phyloP scores from a whole-genome alignment of 2,329 filamentous ascomycete genomes.

The Hypoxylon sp. region DNA sequence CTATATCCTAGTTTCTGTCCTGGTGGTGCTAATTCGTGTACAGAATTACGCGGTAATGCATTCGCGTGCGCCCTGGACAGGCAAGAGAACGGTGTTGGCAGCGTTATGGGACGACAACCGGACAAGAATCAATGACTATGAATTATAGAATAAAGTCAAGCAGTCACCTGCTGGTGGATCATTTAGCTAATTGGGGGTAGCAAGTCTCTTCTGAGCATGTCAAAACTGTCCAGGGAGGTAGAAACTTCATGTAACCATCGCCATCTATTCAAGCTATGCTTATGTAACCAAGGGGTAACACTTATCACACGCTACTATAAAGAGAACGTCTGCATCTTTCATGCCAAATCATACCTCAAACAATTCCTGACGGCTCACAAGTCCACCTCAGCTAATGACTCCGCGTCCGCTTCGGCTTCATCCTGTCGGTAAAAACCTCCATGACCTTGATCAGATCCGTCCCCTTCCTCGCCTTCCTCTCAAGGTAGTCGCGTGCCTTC shows the following conservation, averaged over 20 bases:
- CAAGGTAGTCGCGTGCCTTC: slow-evolving; percentile 2
- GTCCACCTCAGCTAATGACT: background rate
- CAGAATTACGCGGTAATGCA: too few relatives aligned
- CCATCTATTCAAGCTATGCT: too few relatives aligned
- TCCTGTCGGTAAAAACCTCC: background rate
- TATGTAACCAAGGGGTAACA: too few relatives aligned
- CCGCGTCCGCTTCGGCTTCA: background rate
- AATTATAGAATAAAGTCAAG: background rate
- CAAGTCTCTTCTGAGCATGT: too few relatives aligned
- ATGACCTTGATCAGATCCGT: background rate
- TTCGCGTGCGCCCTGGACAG: slow-evolving; percentile 48
- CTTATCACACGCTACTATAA: too few relatives aligned
- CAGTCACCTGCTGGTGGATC: too few relatives aligned
- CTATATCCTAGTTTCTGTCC: background rate
- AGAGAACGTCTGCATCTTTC: too few relatives aligned
- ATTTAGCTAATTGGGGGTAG: too few relatives aligned
- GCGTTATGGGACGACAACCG: slow-evolving; percentile 49
- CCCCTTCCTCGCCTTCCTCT: background rate
- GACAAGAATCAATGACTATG: slow-evolving; percentile 22
- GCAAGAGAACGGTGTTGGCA: slow-evolving; percentile 49
- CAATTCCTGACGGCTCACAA: background rate
- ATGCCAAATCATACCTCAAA: background rate
- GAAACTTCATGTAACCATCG: too few relatives aligned
- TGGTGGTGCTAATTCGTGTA: background rate
- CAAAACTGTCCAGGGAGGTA: too few relatives aligned